Percentiles rank a stretch among this genome's conserved stretches.
These are phyloP conservation scores for Dimocarpus longan DNA, from an alignment of 345 rosid genomes.

Conservation along the genomic window DNA sequence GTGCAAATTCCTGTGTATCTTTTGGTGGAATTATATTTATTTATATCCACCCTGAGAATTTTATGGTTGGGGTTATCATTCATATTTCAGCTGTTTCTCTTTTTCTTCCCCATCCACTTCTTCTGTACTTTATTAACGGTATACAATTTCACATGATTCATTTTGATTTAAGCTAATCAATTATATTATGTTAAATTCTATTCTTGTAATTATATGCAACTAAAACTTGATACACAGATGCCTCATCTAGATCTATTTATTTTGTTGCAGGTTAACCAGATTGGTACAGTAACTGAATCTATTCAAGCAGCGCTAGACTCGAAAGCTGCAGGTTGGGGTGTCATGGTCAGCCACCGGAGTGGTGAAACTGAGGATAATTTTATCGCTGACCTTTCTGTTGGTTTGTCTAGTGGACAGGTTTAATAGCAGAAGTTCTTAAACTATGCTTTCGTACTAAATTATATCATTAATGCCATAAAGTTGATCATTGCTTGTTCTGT, in stretches of 20 bases:
- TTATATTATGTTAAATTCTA: not conserved
- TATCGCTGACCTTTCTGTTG: constrained; percentile 95
- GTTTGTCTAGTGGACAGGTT: constrained; percentile 98
- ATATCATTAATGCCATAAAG: not conserved
- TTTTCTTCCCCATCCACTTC: not conserved
- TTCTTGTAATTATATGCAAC: not conserved
- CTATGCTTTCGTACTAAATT: constrained; percentile 6
- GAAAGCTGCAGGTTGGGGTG: constrained; percentile 99
- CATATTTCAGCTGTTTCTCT: not conserved
- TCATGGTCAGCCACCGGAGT: constrained; percentile 97
- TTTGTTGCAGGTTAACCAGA: constrained; percentile 85
- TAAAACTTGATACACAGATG: not conserved
- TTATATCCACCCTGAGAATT: not conserved
- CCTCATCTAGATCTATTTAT: constrained; percentile 3
- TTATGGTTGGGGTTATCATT: not conserved
- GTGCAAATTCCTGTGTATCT: not conserved
- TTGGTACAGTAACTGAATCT: constrained; percentile 94
- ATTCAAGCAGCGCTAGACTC: constrained; percentile 95
- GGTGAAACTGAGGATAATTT: constrained; percentile 98
- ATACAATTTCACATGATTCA: not conserved
- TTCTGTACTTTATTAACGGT: not conserved
- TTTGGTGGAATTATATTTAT: not conserved
- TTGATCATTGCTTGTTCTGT: constrained; percentile 16
- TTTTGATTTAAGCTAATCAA: not conserved
- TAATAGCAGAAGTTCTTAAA: constrained; percentile 16